Evolutionary conservation across 495 filamentous ascomycete genomes (phyloP).

Genomic region (Aspergillus baeticus): DNA sequence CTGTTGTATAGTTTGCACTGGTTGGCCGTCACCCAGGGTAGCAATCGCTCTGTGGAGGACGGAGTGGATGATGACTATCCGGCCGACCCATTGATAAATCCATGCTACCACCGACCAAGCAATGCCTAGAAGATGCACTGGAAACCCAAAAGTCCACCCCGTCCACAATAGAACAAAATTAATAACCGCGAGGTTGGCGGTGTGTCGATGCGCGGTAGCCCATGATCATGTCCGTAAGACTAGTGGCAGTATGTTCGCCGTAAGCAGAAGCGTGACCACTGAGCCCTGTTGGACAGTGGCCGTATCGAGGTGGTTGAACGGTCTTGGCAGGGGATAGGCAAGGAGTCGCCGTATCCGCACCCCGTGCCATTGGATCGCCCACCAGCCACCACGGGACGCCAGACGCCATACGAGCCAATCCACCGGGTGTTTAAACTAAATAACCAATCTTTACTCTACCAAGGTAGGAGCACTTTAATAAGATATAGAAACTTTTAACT

Average conservation of each 20-base stretch:
- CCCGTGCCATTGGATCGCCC: no score
- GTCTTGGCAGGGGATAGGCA: slow-evolving; percentile 2
- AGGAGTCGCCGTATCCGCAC: background rate
- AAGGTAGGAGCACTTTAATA: no score
- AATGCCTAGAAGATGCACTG: slow-evolving; percentile 9
- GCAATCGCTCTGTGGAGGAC: slow-evolving; percentile 8
- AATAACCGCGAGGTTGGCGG: slow-evolving; percentile 9
- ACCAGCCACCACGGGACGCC: no score
- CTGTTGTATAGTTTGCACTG: no score
- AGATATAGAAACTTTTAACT: no score
- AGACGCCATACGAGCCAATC: no score
- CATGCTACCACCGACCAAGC: slow-evolving; percentile 4
- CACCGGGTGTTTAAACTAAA: no score
- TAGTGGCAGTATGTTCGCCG: slow-evolving; percentile 6
- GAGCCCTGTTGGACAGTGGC: background rate
- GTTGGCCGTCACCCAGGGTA: no score
- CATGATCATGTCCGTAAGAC: background rate
- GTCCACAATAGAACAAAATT: slow-evolving; percentile 12
- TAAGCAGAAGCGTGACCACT: slow-evolving; percentile 3
- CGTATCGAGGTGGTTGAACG: background rate
- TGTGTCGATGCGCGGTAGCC: background rate
- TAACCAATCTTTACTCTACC: no score
- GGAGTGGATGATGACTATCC: slow-evolving; percentile 5
- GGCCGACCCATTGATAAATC: slow-evolving; percentile 11
- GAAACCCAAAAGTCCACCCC: slow-evolving; percentile 13